phyloP scores from a whole-genome alignment of 1,284 basidiomycete genomes.

The Tilletia indica region DNA sequence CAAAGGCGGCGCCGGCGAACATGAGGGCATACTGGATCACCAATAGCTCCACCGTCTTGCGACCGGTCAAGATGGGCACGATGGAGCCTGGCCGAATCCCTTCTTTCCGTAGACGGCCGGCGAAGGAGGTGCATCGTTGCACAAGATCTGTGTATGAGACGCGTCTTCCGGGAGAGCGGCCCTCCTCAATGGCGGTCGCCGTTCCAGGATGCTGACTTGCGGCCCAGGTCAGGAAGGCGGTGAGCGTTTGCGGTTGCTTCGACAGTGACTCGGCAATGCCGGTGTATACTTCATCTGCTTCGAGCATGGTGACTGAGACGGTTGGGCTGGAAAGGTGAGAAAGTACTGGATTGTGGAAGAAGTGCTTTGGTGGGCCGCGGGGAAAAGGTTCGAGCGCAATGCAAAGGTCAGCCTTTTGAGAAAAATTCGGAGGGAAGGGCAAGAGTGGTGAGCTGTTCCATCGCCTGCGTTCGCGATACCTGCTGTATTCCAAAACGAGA shows the following conservation, averaged over 20 bases:
- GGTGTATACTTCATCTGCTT: too few relatives aligned
- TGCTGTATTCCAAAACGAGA: too few relatives aligned
- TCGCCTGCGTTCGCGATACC: too few relatives aligned
- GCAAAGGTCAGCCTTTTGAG: too few relatives aligned
- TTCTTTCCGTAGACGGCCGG: not conserved
- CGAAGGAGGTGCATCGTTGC: not conserved
- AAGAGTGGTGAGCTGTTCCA: too few relatives aligned
- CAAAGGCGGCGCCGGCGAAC: constrained; percentile 1
- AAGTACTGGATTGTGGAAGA: too few relatives aligned
- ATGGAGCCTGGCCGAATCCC: not conserved
- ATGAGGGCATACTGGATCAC: not conserved
- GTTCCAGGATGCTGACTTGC: not conserved
- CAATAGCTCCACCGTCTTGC: not conserved
- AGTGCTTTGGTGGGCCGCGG: too few relatives aligned
- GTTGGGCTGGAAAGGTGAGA: too few relatives aligned
- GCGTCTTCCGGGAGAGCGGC: not conserved
- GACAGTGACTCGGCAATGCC: constrained; percentile 1
- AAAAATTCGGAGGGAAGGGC: too few relatives aligned
- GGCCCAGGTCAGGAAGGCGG: not conserved
- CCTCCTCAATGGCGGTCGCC: not conserved
- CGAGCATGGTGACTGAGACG: too few relatives aligned
- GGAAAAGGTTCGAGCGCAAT: too few relatives aligned
- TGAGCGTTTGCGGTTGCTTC: not conserved
- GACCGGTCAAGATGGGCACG: constrained; percentile 7
- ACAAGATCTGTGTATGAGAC: not conserved